phyloP scores from a whole-genome alignment of 2,329 filamentous ascomycete genomes.

The Emmonsiellopsis sp. region DNA sequence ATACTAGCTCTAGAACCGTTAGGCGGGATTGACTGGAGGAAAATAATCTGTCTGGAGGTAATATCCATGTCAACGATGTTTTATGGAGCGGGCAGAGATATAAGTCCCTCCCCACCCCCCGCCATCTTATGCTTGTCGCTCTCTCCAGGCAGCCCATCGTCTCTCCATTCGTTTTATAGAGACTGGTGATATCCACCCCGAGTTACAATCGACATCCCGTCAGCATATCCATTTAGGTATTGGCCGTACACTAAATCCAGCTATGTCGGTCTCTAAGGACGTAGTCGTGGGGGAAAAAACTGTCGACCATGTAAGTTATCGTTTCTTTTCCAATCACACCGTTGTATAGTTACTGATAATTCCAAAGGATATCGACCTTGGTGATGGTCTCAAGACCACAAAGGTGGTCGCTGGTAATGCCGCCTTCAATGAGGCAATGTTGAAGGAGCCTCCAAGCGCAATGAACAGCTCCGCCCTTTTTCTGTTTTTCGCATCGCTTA shows the following conservation, averaged over 20 bases:
- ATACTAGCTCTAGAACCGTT: neutral
- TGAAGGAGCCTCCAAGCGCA: conserved; percentile 37
- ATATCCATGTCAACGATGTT: neutral
- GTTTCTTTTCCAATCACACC: too few species aligned
- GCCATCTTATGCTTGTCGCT: neutral
- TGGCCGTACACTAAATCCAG: too few species aligned
- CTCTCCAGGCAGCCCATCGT: neutral
- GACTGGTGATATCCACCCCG: neutral
- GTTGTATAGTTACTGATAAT: too few species aligned
- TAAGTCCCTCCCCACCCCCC: neutral
- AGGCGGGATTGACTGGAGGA: neutral
- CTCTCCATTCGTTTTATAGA: neutral
- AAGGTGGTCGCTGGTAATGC: conserved; percentile 44
- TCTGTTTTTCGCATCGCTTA: conserved; percentile 13
- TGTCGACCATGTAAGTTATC: neutral
- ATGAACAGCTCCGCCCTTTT: conserved; percentile 6
- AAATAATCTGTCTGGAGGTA: neutral
- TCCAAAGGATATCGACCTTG: too few species aligned
- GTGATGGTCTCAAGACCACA: neutral
- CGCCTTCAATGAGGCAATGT: conserved; percentile 46
- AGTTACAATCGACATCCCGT: too few species aligned
- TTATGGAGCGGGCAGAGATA: neutral
- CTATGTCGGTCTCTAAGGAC: neutral
- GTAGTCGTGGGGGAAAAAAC: neutral
- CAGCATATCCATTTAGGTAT: too few species aligned